phyloP scores from a whole-genome alignment of 148 eudicot genomes.

The Oxyria digyna region DNA sequence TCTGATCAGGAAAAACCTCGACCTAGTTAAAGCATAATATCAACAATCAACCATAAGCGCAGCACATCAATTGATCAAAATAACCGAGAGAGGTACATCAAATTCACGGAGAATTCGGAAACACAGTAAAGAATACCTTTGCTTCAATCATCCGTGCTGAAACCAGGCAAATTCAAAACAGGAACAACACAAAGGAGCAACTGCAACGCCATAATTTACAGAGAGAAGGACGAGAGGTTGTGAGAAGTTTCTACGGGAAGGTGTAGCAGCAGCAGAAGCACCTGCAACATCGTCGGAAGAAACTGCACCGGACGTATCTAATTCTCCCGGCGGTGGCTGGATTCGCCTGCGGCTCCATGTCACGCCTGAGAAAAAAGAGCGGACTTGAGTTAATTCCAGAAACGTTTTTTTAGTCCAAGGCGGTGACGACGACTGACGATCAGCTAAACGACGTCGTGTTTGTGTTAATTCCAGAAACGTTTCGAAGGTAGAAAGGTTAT shows the following conservation, averaged over 20 bases:
- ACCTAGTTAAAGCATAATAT: background rate
- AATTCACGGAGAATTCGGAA: background rate
- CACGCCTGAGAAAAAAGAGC: background rate
- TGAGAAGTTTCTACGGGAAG: constrained; percentile 11
- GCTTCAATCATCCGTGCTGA: background rate
- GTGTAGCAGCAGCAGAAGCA: constrained; percentile 24
- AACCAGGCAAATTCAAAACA: background rate
- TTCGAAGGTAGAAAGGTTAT: too few species aligned
- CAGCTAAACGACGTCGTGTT: background rate
- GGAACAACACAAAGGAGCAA: background rate
- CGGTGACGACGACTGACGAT: background rate
- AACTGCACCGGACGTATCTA: constrained; percentile 14
- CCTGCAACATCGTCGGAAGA: constrained; percentile 21
- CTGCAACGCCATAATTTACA: background rate
- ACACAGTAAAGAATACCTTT: background rate
- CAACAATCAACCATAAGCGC: background rate
- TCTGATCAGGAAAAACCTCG: background rate
- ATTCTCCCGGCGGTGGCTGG: background rate
- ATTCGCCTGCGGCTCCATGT: constrained; percentile 3
- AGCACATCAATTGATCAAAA: background rate
- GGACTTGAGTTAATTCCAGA: background rate
- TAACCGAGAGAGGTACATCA: background rate
- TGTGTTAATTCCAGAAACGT: background rate
- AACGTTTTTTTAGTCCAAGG: background rate
- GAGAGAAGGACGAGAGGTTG: background rate